Percentiles rank a stretch among this genome's conserved stretches.
Evolutionary conservation across 495 filamentous ascomycete genomes (phyloP).

Genomic region (Alectoria sarmentosa): DNA sequence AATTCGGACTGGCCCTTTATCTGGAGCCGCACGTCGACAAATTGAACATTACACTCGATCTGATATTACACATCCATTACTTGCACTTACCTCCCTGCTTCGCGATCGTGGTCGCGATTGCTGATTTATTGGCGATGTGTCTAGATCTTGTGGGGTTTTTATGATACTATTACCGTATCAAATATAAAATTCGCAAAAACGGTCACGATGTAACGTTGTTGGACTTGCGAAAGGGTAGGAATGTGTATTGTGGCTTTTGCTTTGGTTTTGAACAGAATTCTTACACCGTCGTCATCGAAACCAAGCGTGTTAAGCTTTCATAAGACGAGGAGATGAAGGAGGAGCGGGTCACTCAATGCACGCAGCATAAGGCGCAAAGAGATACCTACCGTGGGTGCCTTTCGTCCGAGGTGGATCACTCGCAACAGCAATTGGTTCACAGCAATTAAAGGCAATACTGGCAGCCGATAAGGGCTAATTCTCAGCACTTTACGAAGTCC

Average conservation of each 20-base stretch:
- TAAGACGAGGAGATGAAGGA: too few species aligned
- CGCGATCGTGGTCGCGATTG: not conserved
- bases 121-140: not conserved
- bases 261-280: not conserved
- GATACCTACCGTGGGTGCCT: too few species aligned
- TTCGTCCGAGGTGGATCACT: not conserved
- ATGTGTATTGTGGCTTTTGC: not conserved
- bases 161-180: not conserved
- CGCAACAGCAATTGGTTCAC: not conserved
- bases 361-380: not conserved
- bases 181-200: not conserved
- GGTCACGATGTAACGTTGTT: not conserved
- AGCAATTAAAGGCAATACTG: not conserved
- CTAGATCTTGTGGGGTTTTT: not conserved
- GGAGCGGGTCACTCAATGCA: too few species aligned
- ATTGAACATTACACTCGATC: slow-evolving; percentile 49
- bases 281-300: not conserved
- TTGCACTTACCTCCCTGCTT: not conserved
- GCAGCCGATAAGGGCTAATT: not conserved
- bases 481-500: not conserved
- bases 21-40: slow-evolving; percentile 46
- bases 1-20: slow-evolving; percentile 45
- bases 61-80: slow-evolving; percentile 27
- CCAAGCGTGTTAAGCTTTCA: too few species aligned
- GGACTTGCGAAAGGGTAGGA: not conserved